phyloP scores from a whole-genome alignment of 257 asterid species.

The Salvia splendens region DNA sequence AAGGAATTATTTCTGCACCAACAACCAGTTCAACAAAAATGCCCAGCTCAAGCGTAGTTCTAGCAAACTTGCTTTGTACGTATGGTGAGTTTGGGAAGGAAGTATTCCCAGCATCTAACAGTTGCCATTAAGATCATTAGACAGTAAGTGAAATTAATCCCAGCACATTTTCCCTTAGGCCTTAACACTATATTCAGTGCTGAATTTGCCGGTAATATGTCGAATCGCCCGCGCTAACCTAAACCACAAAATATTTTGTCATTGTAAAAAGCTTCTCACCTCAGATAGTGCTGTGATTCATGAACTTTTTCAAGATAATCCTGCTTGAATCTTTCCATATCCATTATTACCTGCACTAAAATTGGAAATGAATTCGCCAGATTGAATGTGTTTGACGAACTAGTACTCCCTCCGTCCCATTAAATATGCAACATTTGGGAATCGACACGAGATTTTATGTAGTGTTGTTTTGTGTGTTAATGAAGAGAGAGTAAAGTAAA shows the following conservation, averaged over 20 bases:
- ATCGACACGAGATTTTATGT: no score
- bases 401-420: no score
- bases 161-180: constrained; percentile 2
- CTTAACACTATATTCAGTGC: neutral
- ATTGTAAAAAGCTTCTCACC: constrained; percentile 50
- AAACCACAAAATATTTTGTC: constrained; percentile 8
- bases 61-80: neutral
- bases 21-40: constrained; percentile 20
- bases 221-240: constrained; percentile 2
- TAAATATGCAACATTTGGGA: no score
- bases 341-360: constrained; percentile 78
- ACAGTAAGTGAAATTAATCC: constrained; percentile 21
- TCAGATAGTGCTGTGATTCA: constrained; percentile 64
- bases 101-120: constrained; percentile 14
- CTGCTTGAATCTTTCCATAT: constrained; percentile 96
- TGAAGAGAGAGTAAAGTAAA: no score
- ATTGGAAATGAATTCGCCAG: constrained; percentile 29
- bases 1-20: constrained; percentile 10
- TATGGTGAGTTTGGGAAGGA: constrained; percentile 15
- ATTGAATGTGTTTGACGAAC: constrained; percentile 18
- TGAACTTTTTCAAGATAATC: constrained; percentile 56
- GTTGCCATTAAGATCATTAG: constrained; percentile 15
- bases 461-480: no score
- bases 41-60: constrained; percentile 13
- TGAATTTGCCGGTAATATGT: neutral